Base-by-base conservation (phyloP, 192 early-diverging fungal genomes). In the Geranomyces michiganensis region DNA sequence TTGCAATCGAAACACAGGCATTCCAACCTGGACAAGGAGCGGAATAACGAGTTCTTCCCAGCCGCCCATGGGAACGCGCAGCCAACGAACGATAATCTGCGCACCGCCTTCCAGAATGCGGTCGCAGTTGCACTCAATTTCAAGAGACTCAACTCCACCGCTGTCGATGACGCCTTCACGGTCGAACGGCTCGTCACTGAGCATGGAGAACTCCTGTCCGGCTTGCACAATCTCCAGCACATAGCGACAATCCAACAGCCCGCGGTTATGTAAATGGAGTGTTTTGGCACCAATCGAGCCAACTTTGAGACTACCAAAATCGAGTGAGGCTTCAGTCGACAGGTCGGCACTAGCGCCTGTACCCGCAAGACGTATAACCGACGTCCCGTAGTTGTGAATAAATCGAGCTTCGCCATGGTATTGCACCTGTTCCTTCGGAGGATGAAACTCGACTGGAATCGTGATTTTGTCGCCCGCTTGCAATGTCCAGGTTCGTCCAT, bases 311-410 rank as follows among this genome's bases (percentile, higher is more conserved):
- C 78, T 82, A 1, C 82, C 84, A 76, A 88, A 89, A 71, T 89
- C 76, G 13, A 89, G 26, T 1, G 32, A 9, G 27, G 82, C 76
- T 19, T 84, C 83, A 15, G 71, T 67, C 1, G 68, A 66, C 1
- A 89, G 55, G 47, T 89, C 82, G 13, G 87, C 86, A n/a, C 79
- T 79, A 14, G 87, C 87, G 8, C 87, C 87, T 0, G 78, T 88
- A 19, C 87, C 87, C 4, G 79, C 69, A 15, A 89, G 61, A 14
- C 62, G 56, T 13, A 89, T 72, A 17, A 66, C 62, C 14, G 77
- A 44, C 14, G 65, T 66, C 24, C 85, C 86, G 61, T 81, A 75
- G 21, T 85, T 88, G 68, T 89, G 86, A 6, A 44, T 32, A 65
- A 89, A 88, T 17, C 68, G 31, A 0, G 86, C 87, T 56, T 81